Evolutionary conservation across 805 yeast genomes (phyloP).

Genomic region (Starmerella kuoi): DNA sequence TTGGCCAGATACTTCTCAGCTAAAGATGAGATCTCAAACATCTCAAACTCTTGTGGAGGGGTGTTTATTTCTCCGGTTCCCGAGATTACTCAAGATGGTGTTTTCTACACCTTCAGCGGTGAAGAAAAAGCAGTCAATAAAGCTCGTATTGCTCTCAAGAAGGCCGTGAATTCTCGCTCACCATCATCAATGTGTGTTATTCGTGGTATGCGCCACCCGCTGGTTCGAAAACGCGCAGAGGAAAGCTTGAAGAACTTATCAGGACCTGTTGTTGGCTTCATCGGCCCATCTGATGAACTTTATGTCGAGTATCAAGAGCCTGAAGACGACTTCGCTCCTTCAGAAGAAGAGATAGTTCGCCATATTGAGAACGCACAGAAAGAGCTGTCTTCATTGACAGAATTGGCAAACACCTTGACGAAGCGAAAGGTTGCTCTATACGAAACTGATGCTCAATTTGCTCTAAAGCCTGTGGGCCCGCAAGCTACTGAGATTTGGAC

Average conservation of each 20-base stretch:
- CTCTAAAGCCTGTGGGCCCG: constrained; percentile 40
- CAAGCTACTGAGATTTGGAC: constrained; percentile 14
- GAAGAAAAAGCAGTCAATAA: constrained; percentile 39
- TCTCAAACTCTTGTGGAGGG: constrained; percentile 30
- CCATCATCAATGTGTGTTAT: constrained; percentile 52
- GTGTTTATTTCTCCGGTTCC: constrained; percentile 32
- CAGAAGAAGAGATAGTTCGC: constrained; percentile 45
- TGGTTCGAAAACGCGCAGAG: constrained; percentile 33
- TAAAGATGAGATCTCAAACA: constrained; percentile 27
- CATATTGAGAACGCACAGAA: constrained; percentile 43
- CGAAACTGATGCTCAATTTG: constrained; percentile 42
- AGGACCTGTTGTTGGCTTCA: constrained; percentile 39
- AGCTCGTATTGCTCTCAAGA: constrained; percentile 65
- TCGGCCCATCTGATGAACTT: constrained; percentile 40
- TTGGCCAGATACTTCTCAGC: constrained; percentile 51
- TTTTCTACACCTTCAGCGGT: constrained; percentile 53
- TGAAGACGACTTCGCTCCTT: constrained; percentile 59
- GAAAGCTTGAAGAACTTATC: constrained; percentile 20
- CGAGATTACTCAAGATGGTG: constrained; percentile 38
- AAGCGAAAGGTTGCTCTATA: constrained; percentile 42
- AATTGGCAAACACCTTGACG: constrained; percentile 42
- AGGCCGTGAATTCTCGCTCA: constrained; percentile 55
- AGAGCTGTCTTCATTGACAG: constrained; percentile 47
- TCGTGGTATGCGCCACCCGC: constrained; percentile 42
- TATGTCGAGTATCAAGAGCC: constrained; percentile 43